These are phyloP conservation scores for Scheffersomyces quercinus DNA, from an alignment of 1,139 yeast species.

Conservation along the genomic window DNA sequence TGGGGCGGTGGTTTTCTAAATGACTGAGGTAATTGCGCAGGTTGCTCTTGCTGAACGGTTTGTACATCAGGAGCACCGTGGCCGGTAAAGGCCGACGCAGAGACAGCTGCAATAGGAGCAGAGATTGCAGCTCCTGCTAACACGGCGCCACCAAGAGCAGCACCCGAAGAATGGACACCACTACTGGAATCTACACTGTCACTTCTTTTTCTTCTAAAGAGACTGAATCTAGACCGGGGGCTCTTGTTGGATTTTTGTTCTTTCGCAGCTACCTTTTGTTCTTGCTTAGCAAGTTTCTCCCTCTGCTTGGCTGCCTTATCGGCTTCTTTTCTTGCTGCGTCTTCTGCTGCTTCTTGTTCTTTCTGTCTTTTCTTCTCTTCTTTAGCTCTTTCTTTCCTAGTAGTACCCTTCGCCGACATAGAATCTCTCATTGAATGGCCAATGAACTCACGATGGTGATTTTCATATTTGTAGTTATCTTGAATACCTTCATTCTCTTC, in stretches of 20 bases:
- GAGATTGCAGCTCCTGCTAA: neutral
- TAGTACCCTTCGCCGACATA: conserved; percentile 12
- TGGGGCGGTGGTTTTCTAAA: too few species aligned
- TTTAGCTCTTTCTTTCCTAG: conserved; percentile 34
- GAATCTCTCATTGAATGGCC: conserved; percentile 38
- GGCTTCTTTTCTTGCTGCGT: conserved; percentile 13
- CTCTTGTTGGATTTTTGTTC: conserved; percentile 1
- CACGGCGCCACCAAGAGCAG: too few species aligned
- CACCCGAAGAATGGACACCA: neutral
- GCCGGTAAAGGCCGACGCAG: neutral
- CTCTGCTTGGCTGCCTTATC: conserved; percentile 9
- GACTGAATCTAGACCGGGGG: neutral
- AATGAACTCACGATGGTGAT: conserved; percentile 41
- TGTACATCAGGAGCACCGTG: too few species aligned
- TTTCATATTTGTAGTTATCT: conserved; percentile 33
- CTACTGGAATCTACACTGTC: neutral
- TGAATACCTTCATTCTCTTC: conserved; percentile 25
- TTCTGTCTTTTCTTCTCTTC: conserved; percentile 29
- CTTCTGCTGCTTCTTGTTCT: conserved; percentile 15
- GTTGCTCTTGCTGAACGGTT: too few species aligned
- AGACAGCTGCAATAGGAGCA: neutral
- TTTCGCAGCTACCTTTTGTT: conserved; percentile 3
- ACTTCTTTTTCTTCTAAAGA: conserved; percentile 1
- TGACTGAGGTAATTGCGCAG: too few species aligned
- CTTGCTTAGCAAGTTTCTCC: conserved; percentile 5